Evolutionary conservation across 805 yeast genomes (phyloP), one percentile per base, ranked within the genome.

Genomic region (Starmerella asiatica): DNA sequence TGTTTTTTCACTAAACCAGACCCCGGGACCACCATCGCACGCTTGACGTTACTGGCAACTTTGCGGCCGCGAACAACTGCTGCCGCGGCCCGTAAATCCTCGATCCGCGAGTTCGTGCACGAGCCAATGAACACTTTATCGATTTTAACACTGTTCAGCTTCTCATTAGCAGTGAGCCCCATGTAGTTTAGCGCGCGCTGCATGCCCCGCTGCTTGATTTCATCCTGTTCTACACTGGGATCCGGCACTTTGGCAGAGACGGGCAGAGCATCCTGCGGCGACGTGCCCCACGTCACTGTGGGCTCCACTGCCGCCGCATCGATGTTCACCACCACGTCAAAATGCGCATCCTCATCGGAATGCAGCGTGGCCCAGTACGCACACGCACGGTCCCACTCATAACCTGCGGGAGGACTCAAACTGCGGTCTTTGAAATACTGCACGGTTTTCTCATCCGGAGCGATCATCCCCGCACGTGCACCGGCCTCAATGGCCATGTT

Each of bases 401-500:
- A 84, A 44, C 93, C 98, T 57, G 73, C 72, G 57, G 98, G 98
- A 9, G 34, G 34, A 48, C 95, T 88, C 52, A 91, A 70, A 32
- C 97, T 96, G 58, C 95, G 75, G 46, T 93, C 94, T 66, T 86
- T 77, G 54, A 91, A 69, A 64, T 91, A 91, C 44, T 79, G 78
- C 56, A 79, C 82, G 21, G 97, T 88, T 39, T 61, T 76, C 49
- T 85, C 80, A 59, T 91, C 98, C 8, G 98, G 98, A 49, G 79
- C 81, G 59, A 91, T 88, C 96, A 91, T 84, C 64, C 98, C 98
- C 21, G 98, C 97, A 67, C 98, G 79, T 15, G 98, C 98, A 66
- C 98, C 98, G 44, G 80, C 98, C 67, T 91, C 98, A 56, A 91
- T 88, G 34, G 97, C 78, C 98, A 91, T 91, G 62, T 91, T 91